Evolutionary conservation across 306 rosid species (phyloP).

Genomic region (Glycine latifolia): DNA sequence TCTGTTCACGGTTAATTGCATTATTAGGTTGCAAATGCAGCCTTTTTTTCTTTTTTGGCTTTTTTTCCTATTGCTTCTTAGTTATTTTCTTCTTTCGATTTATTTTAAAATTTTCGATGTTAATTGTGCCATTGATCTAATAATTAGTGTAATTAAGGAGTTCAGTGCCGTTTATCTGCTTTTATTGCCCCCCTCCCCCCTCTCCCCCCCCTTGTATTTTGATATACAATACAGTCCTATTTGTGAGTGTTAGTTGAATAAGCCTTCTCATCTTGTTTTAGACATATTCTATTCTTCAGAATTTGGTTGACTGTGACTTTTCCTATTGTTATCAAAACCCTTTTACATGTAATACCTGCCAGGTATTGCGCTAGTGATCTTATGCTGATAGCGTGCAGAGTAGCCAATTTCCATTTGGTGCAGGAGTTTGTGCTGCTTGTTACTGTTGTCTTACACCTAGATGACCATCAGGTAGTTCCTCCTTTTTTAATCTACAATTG

Average conservation of each 20-base stretch:
- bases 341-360: background rate
- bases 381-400: constrained; percentile 24
- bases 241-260: constrained; percentile 21
- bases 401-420: constrained; percentile 33
- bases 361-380: constrained; percentile 14
- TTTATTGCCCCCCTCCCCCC: background rate
- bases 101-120: constrained; percentile 46
- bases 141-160: constrained; percentile 51
- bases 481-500: constrained; percentile 1
- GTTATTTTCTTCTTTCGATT: constrained; percentile 31
- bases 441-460: constrained; percentile 58
- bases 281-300: background rate
- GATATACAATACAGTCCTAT: constrained; percentile 13
- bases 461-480: constrained; percentile 73
- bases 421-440: constrained; percentile 72
- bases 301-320: background rate
- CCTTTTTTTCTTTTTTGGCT: constrained; percentile 30
- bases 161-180: constrained; percentile 37
- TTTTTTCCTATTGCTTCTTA: constrained; percentile 24
- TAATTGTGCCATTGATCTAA: constrained; percentile 51
- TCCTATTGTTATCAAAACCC: constrained; percentile 9
- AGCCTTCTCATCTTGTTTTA: constrained; percentile 12
- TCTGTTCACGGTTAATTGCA: constrained; percentile 64
- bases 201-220: background rate
- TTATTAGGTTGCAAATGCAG: constrained; percentile 65